phyloP scores from a whole-genome alignment of 2,329 filamentous ascomycete genomes.

The Aspergillus brasiliensis region DNA sequence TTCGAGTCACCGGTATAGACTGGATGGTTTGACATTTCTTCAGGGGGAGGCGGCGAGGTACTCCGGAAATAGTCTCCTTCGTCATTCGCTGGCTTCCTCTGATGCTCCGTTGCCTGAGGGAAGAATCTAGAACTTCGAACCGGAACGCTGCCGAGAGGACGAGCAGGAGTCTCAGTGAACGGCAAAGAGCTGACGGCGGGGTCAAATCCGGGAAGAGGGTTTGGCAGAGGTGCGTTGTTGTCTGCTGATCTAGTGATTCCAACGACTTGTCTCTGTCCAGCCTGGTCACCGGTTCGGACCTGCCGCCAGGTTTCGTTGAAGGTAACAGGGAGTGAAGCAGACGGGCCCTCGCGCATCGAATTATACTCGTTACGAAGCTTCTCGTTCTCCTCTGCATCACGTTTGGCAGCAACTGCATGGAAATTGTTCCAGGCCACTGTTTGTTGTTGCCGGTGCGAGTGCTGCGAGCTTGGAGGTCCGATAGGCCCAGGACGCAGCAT shows the following conservation, averaged over 20 bases:
- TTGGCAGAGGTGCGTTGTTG: slow-evolving; percentile 29
- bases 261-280: slow-evolving; percentile 42
- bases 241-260: slow-evolving; percentile 39
- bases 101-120: slow-evolving; percentile 43
- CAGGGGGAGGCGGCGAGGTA: slow-evolving; percentile 59
- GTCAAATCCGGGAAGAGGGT: slow-evolving; percentile 40
- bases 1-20: slow-evolving; percentile 54
- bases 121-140: slow-evolving; percentile 53
- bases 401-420: slow-evolving; percentile 40
- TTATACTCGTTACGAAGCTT: slow-evolving; percentile 44
- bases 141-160: slow-evolving; percentile 37
- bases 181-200: slow-evolving; percentile 38
- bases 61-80: slow-evolving; percentile 39
- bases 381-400: slow-evolving; percentile 46
- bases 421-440: slow-evolving; percentile 50
- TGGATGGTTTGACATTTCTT: slow-evolving; percentile 57
- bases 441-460: slow-evolving; percentile 34
- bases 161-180: slow-evolving; percentile 36
- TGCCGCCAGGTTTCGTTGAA: slow-evolving; percentile 53
- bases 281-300: slow-evolving; percentile 44
- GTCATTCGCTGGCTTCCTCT: slow-evolving; percentile 34
- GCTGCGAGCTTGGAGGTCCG: slow-evolving; percentile 46
- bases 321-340: slow-evolving; percentile 36
- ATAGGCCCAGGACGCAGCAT: slow-evolving; percentile 50
- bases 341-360: slow-evolving; percentile 36